phyloP scores from a whole-genome alignment of 2,329 filamentous ascomycete species.

The Calycina herbarum region DNA sequence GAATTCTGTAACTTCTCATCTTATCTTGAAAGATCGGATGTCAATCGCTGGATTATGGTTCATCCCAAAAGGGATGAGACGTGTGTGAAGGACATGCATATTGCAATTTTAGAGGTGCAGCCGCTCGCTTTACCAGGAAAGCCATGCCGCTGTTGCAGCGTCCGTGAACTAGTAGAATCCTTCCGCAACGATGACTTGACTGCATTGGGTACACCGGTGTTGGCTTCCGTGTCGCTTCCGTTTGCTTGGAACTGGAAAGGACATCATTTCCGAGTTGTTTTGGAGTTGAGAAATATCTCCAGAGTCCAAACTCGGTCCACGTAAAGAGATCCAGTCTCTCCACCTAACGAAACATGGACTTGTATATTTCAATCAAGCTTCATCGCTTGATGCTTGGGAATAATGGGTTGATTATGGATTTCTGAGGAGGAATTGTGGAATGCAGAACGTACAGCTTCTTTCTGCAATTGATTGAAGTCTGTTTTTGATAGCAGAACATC shows the following conservation, averaged over 20 bases:
- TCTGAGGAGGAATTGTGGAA: background rate
- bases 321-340: background rate
- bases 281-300: background rate
- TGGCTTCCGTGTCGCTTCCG: slow-evolving; percentile 4
- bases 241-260: slow-evolving; percentile 7
- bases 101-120: background rate
- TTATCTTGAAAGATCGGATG: background rate
- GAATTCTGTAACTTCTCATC: background rate
- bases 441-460: background rate
- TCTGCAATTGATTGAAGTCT: background rate
- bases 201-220: background rate
- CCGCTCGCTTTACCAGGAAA: background rate
- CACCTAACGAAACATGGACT: background rate
- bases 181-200: background rate
- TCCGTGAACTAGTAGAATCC: slow-evolving; percentile 6
- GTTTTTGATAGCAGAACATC: background rate
- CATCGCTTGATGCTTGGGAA: background rate
- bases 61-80: slow-evolving; percentile 10
- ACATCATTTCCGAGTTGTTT: slow-evolving; percentile 7
- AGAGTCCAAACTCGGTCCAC: too few species aligned
- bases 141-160: slow-evolving; percentile 2
- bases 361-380: background rate
- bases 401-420: background rate
- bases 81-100: background rate
- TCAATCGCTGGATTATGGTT: background rate